A percentile compares a stretch with the other conserved stretches of the same genome.
Conservation (phyloP, 73 alveolate genomes). For the Uronychia binucleata region DNA sequence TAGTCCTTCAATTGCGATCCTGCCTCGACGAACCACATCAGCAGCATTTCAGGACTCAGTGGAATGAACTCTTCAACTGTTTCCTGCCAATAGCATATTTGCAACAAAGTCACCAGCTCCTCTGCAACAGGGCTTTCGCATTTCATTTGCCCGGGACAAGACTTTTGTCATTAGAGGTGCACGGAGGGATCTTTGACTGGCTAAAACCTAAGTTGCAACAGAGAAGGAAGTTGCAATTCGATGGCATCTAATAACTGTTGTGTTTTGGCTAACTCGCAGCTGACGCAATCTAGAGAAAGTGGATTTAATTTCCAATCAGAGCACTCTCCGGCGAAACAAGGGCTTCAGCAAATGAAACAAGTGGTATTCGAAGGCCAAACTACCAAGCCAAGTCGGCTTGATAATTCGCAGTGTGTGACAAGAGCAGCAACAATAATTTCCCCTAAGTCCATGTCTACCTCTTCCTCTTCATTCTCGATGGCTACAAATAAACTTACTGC, state of each 20-base stretch:
- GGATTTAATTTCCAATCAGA: neutral
- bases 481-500: neutral
- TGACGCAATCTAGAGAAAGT: neutral
- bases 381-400: neutral
- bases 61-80: too few relatives aligned
- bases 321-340: neutral
- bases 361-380: neutral
- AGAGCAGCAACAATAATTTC: neutral
- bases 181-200: too few relatives aligned
- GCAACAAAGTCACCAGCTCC: too few relatives aligned
- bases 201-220: too few relatives aligned
- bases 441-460: neutral
- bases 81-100: too few relatives aligned
- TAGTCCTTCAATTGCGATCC: neutral
- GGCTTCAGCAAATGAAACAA: neutral
- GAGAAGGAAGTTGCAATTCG: too few relatives aligned
- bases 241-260: too few relatives aligned
- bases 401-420: neutral
- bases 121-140: too few relatives aligned
- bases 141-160: too few relatives aligned
- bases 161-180: too few relatives aligned
- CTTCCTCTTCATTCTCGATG: neutral
- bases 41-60: neutral
- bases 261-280: too few relatives aligned
- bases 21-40: neutral